Percentiles rank a stretch among this genome's conserved stretches.
phyloP scores from a whole-genome alignment of 2,329 filamentous ascomycete genomes.

The Diaporthe caulivora region DNA sequence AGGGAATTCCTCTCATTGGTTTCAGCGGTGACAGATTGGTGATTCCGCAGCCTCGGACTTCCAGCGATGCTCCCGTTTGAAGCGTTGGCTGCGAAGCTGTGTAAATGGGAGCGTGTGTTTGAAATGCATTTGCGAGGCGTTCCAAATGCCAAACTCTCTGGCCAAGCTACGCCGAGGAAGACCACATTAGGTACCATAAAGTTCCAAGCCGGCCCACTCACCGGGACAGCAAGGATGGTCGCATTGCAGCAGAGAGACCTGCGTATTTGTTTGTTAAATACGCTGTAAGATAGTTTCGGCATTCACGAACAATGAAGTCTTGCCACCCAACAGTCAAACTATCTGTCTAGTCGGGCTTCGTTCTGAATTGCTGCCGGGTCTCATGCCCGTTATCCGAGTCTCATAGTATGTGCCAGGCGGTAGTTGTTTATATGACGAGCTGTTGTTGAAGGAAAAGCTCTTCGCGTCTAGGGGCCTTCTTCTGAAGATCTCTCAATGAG shows the following conservation, averaged over 20 bases:
- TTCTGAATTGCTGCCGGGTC: not conserved
- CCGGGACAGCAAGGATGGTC: not conserved
- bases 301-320: not conserved
- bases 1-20: not conserved
- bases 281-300: not conserved
- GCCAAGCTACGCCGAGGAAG: not conserved
- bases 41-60: not conserved
- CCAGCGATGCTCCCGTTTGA: not conserved
- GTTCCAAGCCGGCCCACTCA: not conserved
- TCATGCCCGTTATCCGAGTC: not conserved
- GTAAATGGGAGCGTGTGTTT: not conserved
- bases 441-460: not conserved
- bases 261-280: not conserved
- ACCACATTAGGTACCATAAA: too few species aligned
- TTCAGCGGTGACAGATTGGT: not conserved
- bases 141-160: not conserved
- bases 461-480: not conserved
- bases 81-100: not conserved
- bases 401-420: not conserved
- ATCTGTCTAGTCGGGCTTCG: not conserved
- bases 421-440: not conserved
- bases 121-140: not conserved
- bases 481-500: too few species aligned
- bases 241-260: not conserved
- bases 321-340: not conserved